Conservation (phyloP, 805 yeast species). For the Ogataea paraovalis region DNA sequence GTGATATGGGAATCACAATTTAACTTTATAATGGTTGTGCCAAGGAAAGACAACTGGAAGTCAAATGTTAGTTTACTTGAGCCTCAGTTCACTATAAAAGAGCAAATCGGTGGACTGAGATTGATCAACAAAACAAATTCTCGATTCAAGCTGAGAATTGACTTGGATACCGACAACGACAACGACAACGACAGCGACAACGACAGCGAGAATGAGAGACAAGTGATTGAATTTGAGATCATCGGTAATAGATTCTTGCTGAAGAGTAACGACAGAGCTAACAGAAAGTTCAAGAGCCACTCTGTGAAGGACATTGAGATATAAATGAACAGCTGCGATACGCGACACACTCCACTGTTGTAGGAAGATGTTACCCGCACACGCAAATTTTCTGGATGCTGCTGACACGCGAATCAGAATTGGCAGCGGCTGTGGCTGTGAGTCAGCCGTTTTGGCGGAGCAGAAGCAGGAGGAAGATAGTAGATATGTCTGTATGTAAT, state of each 20-base stretch:
- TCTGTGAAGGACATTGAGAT: conserved; percentile 40
- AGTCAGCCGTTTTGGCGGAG: background rate
- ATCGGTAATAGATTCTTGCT: conserved; percentile 77
- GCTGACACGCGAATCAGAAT: background rate
- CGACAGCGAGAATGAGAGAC: conserved; percentile 24
- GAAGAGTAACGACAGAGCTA: conserved; percentile 76
- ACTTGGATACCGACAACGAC: conserved; percentile 28
- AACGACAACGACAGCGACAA: background rate
- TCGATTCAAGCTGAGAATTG: conserved; percentile 51
- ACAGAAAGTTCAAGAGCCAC: conserved; percentile 79
- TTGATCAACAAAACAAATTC: conserved; percentile 66
- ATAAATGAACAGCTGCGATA: background rate
- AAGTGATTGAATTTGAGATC: conserved; percentile 53
- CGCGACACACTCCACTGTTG: background rate
- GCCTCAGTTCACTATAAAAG: conserved; percentile 22
- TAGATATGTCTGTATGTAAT: too few species aligned
- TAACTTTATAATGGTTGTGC: conserved; percentile 59
- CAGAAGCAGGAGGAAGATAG: background rate
- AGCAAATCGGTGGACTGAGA: conserved; percentile 57
- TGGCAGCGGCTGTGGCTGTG: background rate
- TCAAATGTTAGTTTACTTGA: conserved; percentile 12
- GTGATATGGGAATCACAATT: conserved; percentile 82
- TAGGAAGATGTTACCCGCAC: background rate
- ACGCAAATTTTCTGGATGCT: background rate
- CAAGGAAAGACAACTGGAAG: conserved; percentile 38